Percentiles rank a stretch among this genome's conserved stretches.
These are phyloP conservation scores for Podila clonocystis DNA, from an alignment of 192 early-diverging fungal species.

Conservation along the genomic window DNA sequence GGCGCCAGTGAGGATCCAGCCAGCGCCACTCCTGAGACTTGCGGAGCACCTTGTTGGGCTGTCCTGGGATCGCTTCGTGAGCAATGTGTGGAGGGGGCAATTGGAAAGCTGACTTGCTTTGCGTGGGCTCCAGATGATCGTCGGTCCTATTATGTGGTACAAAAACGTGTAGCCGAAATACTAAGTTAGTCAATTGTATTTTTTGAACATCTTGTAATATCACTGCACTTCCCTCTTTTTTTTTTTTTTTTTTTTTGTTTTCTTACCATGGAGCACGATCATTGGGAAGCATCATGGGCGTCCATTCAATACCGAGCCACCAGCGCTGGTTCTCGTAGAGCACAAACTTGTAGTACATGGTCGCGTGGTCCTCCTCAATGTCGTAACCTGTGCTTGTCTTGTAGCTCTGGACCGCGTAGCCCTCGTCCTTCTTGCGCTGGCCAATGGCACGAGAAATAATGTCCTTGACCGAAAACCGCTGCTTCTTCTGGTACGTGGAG, in stretches of 20 bases:
- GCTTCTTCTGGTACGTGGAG: constrained; percentile 31
- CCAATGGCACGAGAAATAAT: constrained; percentile 49
- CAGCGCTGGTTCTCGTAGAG: constrained; percentile 65
- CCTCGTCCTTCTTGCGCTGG: constrained; percentile 50
- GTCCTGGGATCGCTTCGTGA: constrained; percentile 38
- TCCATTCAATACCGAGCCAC: constrained; percentile 69
- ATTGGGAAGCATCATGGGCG: constrained; percentile 64
- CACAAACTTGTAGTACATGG: constrained; percentile 57
- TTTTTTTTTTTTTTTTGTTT: background rate
- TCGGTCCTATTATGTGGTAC: constrained; percentile 53
- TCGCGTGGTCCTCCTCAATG: constrained; percentile 51
- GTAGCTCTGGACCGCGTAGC: constrained; percentile 9
- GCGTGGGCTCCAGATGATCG: constrained; percentile 56
- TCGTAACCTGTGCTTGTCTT: constrained; percentile 50
- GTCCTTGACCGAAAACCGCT: constrained; percentile 48
- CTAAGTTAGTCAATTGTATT: background rate
- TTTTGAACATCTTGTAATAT: background rate
- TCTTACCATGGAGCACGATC: constrained; percentile 63
- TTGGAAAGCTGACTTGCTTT: constrained; percentile 59
- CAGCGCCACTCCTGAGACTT: constrained; percentile 63
- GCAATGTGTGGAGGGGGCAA: constrained; percentile 52
- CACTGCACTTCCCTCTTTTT: background rate
- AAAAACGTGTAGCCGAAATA: background rate
- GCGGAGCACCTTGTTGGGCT: constrained; percentile 51
- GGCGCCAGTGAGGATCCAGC: constrained; percentile 62